phyloP scores from a whole-genome alignment of 768 basidiomycete genomes.

The Hygrocybe punicea region DNA sequence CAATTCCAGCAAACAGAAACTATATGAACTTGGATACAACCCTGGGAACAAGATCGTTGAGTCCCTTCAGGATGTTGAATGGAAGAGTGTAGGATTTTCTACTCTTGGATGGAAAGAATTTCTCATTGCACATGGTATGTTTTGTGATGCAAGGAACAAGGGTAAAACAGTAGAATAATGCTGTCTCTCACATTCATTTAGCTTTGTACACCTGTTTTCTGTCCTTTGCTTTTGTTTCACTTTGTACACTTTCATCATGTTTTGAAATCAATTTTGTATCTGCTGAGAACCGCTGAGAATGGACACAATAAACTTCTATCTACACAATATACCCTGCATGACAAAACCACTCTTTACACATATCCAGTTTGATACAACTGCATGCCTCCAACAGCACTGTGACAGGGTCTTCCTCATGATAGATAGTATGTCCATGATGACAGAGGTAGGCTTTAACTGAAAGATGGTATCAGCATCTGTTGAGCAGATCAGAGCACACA shows the following conservation, averaged over 20 bases:
- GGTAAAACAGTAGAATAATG: background rate
- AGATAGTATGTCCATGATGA: slow-evolving; percentile 16
- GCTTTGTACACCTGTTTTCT: no score
- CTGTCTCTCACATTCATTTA: background rate
- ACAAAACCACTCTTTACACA: slow-evolving; percentile 8
- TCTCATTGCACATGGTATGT: background rate
- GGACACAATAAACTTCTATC: background rate
- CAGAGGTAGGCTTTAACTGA: slow-evolving; percentile 26
- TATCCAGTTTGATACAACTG: slow-evolving; percentile 14
- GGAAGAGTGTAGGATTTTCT: background rate
- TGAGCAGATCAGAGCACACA: slow-evolving; percentile 5
- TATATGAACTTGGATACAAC: background rate
- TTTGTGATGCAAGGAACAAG: background rate
- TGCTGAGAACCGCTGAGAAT: background rate
- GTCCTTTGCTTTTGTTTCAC: background rate
- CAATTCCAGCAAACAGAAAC: background rate
- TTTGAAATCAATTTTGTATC: background rate
- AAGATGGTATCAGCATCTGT: background rate
- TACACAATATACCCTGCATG: slow-evolving; percentile 11
- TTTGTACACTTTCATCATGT: background rate
- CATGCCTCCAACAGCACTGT: slow-evolving; percentile 10
- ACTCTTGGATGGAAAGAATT: slow-evolving; percentile 1
- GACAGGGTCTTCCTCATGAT: slow-evolving; percentile 10
- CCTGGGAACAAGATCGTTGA: background rate
- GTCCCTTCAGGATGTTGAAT: background rate